Evolutionary conservation across 2,329 filamentous ascomycete species (phyloP), one percentile per base, ranked within the genome.

Genomic region (Apiospora marii): DNA sequence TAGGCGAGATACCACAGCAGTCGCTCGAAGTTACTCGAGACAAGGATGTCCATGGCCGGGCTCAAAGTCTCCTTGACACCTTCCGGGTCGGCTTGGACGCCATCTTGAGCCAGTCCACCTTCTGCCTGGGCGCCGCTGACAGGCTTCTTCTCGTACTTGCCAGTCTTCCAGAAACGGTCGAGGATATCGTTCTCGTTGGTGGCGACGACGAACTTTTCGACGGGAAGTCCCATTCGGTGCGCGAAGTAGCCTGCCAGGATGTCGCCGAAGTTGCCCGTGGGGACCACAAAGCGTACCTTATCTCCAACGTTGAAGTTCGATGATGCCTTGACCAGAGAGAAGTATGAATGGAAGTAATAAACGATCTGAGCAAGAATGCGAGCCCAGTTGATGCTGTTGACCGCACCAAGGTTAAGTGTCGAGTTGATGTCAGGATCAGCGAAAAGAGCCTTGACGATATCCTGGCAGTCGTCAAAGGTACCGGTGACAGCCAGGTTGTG

Each of bases 161-260:
- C 94, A 0, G 92, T 93, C 85, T 93, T 92, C 93, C 94, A 98
- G 88, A 99, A 99, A 46, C 96, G 91, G 83, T 98, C 90, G 14
- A 99, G 89, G 74, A 98, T 98, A 79, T 98, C 96, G 84, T 99
- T 99, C 84, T 97, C 95, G 82, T 98, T 98, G 70, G 96, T 98
- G 0, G 96, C 94, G 72, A 98, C 92, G 78, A 98, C 91, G 44
- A 99, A 90, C 85, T 96, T 97, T 75, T 96, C 93, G 3, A 92
- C 87, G 4, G 95, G 95, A 3, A 98, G 88, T 72, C 95, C 95
- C 94, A 98, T 97, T 77, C 91, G 88, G 77, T 92, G 92, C 27
- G 96, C 95, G 80, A 98, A 98, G 85, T 96, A 98, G 69, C 96
- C 96, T 0, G 94, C 94, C 4, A 98, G 87, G 76, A 99, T 95